phyloP scores from a whole-genome alignment of 148 eudicot species.

The Oxyria digyna region DNA sequence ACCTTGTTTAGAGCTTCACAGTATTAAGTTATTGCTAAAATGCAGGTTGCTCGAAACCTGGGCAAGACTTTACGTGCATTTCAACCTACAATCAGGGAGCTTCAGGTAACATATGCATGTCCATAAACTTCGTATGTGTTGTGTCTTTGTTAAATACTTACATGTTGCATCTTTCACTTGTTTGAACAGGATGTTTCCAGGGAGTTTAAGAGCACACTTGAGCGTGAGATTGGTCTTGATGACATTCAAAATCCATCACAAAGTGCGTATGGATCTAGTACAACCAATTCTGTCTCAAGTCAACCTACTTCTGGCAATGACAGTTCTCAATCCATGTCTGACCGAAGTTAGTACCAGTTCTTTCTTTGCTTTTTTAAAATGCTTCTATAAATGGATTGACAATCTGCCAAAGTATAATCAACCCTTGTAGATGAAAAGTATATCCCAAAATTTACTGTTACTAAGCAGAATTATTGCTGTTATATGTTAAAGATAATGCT shows the following conservation, averaged over 20 bases:
- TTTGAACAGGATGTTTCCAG: slow-evolving; percentile 71
- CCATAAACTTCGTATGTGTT: not conserved
- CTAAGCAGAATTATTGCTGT: not conserved
- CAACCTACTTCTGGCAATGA: slow-evolving; percentile 23
- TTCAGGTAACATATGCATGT: slow-evolving; percentile 43
- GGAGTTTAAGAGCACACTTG: slow-evolving; percentile 89
- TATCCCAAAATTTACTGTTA: not conserved
- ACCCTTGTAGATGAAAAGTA: not conserved
- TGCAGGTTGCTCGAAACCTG: slow-evolving; percentile 78
- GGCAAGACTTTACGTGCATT: slow-evolving; percentile 85
- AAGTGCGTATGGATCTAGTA: slow-evolving; percentile 26
- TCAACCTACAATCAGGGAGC: slow-evolving; percentile 90
- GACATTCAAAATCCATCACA: slow-evolving; percentile 35
- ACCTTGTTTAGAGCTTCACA: too few species aligned
- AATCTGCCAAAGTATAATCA: not conserved
- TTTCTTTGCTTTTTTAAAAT: not conserved
- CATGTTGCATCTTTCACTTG: not conserved
- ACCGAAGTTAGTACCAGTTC: slow-evolving; percentile 51
- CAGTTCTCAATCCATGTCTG: slow-evolving; percentile 28
- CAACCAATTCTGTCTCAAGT: slow-evolving; percentile 17
- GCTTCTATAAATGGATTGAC: not conserved
- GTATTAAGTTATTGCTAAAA: too few species aligned
- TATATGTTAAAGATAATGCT: too few species aligned
- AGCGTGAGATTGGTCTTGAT: slow-evolving; percentile 90
- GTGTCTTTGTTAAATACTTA: not conserved